Evolutionary conservation across 805 yeast species (phyloP).

Genomic region (baker's yeast (Saccharomyces cerevisiae)): DNA sequence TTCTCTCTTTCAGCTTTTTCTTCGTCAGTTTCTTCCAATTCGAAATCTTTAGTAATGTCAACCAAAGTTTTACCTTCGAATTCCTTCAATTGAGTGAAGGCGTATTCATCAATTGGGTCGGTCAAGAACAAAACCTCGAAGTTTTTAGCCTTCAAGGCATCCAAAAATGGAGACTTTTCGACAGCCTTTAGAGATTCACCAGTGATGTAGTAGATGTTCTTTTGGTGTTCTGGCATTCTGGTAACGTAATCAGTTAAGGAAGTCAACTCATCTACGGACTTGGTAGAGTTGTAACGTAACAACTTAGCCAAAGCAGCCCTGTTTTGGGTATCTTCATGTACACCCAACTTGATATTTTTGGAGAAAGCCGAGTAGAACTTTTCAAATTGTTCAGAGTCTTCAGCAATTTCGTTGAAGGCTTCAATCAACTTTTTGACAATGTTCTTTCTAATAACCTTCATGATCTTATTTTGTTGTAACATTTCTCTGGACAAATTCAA

Average conservation of each 20-base stretch:
- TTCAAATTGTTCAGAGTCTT: slow-evolving; percentile 96
- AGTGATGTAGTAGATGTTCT: slow-evolving; percentile 98
- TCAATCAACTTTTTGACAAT: slow-evolving; percentile 96
- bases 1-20: slow-evolving; percentile 92
- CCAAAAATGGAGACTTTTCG: slow-evolving; percentile 98
- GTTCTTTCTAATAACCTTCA: slow-evolving; percentile 98
- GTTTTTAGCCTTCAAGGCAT: slow-evolving; percentile 95
- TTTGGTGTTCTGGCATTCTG: slow-evolving; percentile 99
- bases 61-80: slow-evolving; percentile 98
- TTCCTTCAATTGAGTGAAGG: slow-evolving; percentile 98
- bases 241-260: slow-evolving; percentile 96
- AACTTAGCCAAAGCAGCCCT: slow-evolving; percentile 91
- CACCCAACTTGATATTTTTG: slow-evolving; percentile 97
- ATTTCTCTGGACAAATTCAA: slow-evolving; percentile 99
- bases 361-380: slow-evolving; percentile 96
- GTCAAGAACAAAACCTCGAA: slow-evolving; percentile 95
- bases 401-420: slow-evolving; percentile 98
- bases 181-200: slow-evolving; percentile 98
- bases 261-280: slow-evolving; percentile 87
- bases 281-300: slow-evolving; percentile 94
- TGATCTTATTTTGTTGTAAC: slow-evolving; percentile 98
- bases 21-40: slow-evolving; percentile 96
- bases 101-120: slow-evolving; percentile 99
- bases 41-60: slow-evolving; percentile 98
- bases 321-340: slow-evolving; percentile 98